phyloP scores from a whole-genome alignment of 2,329 filamentous ascomycete genomes.

The Hymenoscyphus scutula region DNA sequence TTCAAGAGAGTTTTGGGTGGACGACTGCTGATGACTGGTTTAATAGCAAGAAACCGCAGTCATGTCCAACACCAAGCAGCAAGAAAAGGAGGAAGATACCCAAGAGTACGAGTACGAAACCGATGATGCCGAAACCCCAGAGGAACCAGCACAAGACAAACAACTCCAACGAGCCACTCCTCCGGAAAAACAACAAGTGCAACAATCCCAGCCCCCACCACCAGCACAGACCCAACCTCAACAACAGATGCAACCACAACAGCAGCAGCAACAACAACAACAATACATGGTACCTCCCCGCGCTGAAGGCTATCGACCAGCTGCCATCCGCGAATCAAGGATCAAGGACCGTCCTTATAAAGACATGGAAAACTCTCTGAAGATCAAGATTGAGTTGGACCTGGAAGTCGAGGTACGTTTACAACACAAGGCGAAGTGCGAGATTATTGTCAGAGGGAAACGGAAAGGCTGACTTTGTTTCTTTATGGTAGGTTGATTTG shows the following conservation, averaged over 20 bases:
- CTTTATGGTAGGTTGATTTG: slow-evolving; percentile 24
- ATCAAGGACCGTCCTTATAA: slow-evolving; percentile 38
- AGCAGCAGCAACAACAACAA: slow-evolving; percentile 6
- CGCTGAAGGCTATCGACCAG: slow-evolving; percentile 18
- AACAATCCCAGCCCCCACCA: not conserved
- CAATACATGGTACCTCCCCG: slow-evolving; percentile 15
- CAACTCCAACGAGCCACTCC: not conserved
- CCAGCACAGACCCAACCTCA: not conserved
- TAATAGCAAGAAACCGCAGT: not conserved
- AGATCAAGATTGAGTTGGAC: slow-evolving; percentile 42
- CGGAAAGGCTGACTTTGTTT: not conserved
- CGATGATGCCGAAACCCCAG: not conserved
- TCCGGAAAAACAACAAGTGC: slow-evolving; percentile 6
- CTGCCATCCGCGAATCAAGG: slow-evolving; percentile 33
- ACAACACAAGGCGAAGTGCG: not conserved
- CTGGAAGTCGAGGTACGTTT: slow-evolving; percentile 35
- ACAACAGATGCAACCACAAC: not conserved
- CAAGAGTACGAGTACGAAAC: slow-evolving; percentile 2
- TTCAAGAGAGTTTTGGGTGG: not conserved
- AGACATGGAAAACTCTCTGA: slow-evolving; percentile 36
- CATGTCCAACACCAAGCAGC: not conserved
- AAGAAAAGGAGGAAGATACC: not conserved
- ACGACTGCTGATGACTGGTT: not conserved
- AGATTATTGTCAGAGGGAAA: not conserved
- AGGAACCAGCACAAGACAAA: not conserved